These are phyloP conservation scores for Candida nitratophila DNA, from an alignment of 805 yeast species.

Conservation along the genomic window DNA sequence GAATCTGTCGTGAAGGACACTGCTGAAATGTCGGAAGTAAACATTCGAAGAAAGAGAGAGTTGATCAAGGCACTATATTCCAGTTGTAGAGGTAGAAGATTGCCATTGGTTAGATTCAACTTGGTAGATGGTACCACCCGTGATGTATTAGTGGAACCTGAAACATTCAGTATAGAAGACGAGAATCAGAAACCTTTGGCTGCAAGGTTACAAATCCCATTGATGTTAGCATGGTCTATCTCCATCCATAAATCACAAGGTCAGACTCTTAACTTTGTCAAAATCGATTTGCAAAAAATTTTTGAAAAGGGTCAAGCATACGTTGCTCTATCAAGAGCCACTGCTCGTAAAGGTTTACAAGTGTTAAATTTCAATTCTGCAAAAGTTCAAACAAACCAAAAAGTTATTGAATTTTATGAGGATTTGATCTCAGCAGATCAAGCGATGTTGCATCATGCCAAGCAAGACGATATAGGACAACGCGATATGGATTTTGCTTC, in stretches of 20 bases:
- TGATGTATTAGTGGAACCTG: slow-evolving; percentile 75
- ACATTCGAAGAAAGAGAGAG: slow-evolving; percentile 34
- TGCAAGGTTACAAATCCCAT: slow-evolving; percentile 72
- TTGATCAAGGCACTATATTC: slow-evolving; percentile 35
- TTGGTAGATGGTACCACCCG: slow-evolving; percentile 66
- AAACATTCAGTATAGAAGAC: slow-evolving; percentile 75
- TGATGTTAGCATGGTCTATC: slow-evolving; percentile 92
- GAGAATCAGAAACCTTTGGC: slow-evolving; percentile 63
- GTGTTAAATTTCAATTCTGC: slow-evolving; percentile 61
- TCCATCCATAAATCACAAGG: slow-evolving; percentile 97
- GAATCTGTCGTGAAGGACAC: no score
- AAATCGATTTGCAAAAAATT: slow-evolving; percentile 66
- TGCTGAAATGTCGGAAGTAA: not conserved
- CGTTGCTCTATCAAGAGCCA: slow-evolving; percentile 89
- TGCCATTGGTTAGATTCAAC: slow-evolving; percentile 75
- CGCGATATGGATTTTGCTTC: no score
- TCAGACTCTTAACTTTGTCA: slow-evolving; percentile 69
- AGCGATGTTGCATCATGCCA: not conserved
- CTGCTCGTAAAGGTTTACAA: slow-evolving; percentile 71
- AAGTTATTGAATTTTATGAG: slow-evolving; percentile 65
- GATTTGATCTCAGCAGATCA: slow-evolving; percentile 26
- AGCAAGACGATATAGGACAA: not conserved
- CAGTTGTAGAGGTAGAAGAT: slow-evolving; percentile 38
- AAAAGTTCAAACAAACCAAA: slow-evolving; percentile 62
- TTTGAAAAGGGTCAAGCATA: slow-evolving; percentile 95